Evolutionary conservation across 2,329 filamentous ascomycete species (phyloP), one percentile per base, ranked within the genome.

Genomic region (Pseudogymnoascus sp.): DNA sequence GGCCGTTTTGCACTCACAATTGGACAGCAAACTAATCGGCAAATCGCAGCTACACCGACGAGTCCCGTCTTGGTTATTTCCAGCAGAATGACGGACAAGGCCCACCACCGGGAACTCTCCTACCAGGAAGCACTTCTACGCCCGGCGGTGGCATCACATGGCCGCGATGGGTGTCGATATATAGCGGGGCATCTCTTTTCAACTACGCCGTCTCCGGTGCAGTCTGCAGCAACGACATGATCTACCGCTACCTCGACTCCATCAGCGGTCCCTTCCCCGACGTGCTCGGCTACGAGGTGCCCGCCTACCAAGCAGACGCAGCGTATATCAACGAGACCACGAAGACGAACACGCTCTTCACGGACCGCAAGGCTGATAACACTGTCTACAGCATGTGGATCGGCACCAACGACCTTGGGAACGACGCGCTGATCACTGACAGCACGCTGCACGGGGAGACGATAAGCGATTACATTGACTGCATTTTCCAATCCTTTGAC

Each of bases 341-440:
- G 0, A 63, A 66, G 1, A 72, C 73, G 61, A 72, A 75, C 63
- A 72, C 75, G 1, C 72, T 83, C 4, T 82, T 79, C 66, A 73
- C 74, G 0, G 69, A 78, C 66, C 74, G 79, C 53, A 79, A 77
- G 1, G 68, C 80, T 1, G 75, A 82, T 31, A 85, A 86, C 66
- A 90, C 88, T 0, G 85, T 90, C 2, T 93, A 91, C 70, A 81
- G 85, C 1, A 82, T 93, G 60, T 93, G 88, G 88, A 91, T 93
- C 69, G 90, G 90, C 2, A 92, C 89, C 23, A 93, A 93, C 71
- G 90, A 95, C 70, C 77, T 93, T 9, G 89, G 89, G 21, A 79
- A 78, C 63, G 75, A 79, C 61, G 87, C 82, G 7, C 88, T 92
- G 70, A 73, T 93, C 33, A 84, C 81, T 4, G 87, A 91, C 70